These are phyloP conservation scores for Candida tropicalis DNA, from an alignment of 1,139 yeast genomes.

Conservation along the genomic window DNA sequence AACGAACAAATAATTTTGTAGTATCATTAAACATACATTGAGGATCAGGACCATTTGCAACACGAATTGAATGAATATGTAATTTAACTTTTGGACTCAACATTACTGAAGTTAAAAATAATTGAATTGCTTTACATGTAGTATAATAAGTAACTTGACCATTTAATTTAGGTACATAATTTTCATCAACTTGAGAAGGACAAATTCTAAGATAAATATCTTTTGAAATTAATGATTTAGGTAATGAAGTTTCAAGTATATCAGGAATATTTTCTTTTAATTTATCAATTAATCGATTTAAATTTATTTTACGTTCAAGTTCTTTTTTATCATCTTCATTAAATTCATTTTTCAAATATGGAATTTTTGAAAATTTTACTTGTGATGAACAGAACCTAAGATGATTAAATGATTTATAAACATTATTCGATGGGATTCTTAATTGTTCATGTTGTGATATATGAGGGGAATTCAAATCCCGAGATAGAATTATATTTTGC, in stretches of 20 bases:
- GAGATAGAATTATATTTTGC: background rate
- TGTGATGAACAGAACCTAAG: background rate
- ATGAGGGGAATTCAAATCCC: conserved; percentile 3
- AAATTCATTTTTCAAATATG: background rate
- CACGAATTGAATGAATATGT: conserved; percentile 50
- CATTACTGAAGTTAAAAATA: conserved; percentile 55
- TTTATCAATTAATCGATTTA: conserved; percentile 60
- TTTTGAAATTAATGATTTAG: conserved; percentile 50
- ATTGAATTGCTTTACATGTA: conserved; percentile 54
- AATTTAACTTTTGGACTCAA: conserved; percentile 51
- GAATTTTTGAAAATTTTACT: background rate
- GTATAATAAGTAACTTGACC: conserved; percentile 64
- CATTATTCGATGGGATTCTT: too few species aligned
- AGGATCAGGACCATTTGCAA: conserved; percentile 23
- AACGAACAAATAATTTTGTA: conserved; percentile 58
- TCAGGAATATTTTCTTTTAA: conserved; percentile 59
- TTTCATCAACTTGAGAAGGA: conserved; percentile 56
- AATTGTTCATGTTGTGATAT: background rate
- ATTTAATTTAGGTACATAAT: conserved; percentile 60
- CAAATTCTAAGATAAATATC: conserved; percentile 61
- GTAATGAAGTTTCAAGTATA: conserved; percentile 52
- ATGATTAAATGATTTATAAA: background rate
- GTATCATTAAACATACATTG: conserved; percentile 42
- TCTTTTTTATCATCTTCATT: conserved; percentile 10
- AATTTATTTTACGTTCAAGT: conserved; percentile 49